phyloP scores from a whole-genome alignment of 2,329 filamentous ascomycete genomes.

The Cryphonectria radicalis region DNA sequence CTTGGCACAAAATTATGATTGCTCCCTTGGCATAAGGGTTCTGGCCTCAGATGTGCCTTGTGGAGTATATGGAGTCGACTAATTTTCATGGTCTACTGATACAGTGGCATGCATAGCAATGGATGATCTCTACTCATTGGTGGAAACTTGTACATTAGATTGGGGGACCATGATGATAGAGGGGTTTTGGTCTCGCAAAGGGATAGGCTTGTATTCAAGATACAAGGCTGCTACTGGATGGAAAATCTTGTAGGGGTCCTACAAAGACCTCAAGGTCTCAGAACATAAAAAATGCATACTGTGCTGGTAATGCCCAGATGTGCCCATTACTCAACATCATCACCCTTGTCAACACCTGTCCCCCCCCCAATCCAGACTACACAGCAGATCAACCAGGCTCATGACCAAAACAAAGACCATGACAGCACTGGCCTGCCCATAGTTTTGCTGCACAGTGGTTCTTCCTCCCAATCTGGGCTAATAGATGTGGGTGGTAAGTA shows the following conservation, averaged over 20 bases:
- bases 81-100: conserved; percentile 23
- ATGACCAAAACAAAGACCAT: background rate
- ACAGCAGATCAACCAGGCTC: background rate
- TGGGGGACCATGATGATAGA: conserved; percentile 35
- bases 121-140: conserved; percentile 58
- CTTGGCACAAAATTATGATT: no score
- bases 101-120: conserved; percentile 44
- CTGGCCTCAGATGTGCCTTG: conserved; percentile 21
- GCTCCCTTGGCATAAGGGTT: background rate
- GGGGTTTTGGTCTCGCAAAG: conserved; percentile 12
- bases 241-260: background rate
- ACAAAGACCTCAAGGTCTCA: background rate
- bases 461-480: background rate
- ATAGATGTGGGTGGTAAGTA: background rate
- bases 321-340: background rate
- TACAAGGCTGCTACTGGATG: background rate
- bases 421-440: background rate
- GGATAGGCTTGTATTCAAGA: conserved; percentile 1
- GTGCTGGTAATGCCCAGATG: background rate
- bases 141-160: conserved; percentile 56
- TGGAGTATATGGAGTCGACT: conserved; percentile 32
- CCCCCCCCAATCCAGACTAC: background rate
- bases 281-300: background rate
- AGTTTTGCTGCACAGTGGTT: background rate
- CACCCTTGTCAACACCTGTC: no score